Base-by-base conservation (phyloP, 1,284 basidiomycete genomes). In the Butyriboletus appendiculatus region DNA sequence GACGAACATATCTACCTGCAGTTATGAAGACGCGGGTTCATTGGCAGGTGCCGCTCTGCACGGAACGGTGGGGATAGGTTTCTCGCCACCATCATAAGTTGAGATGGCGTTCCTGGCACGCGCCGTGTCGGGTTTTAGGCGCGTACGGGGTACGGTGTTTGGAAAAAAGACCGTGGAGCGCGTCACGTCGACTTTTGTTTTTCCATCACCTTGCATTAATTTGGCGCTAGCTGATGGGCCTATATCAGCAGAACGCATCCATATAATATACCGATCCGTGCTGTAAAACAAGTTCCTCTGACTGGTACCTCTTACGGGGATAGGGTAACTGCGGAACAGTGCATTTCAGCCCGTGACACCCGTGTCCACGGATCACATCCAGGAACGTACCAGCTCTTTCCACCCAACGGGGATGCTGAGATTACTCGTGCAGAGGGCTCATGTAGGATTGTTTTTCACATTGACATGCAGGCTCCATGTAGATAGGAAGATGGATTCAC, bases 311-410 rank as follows among this genome's bases (percentile, higher is more conserved):
- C 28, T 43, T 37, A 48, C 35, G 33, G 47, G 40, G 26, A 42
- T 42, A 32, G 9, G 43, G 41, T 43, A 44, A 41, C 44, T 42
- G 46, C 40, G 48, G 41, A 46, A 43, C 42, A 41, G 30, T 26
- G 35, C n/a, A 22, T 32, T 14, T 45, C 26, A 40, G 32, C 15
- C 37, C 26, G 40, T 50, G 43, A 52, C 20, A 35, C 41, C 46
- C 37, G 43, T 46, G 18, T 18, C 12, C 48, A 65, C 53, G 66
- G 62, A 67, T 58, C 57, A 61, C 45, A 39, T 14, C 38, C 41
- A 60, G 62, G 57, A 45, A 50, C 32, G 14, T 33, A 15, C 50
- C 20, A 16, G 18, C 35, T 48, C 28, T 10, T 22, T 30, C 44
- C 45, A 24, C 6, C 30, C 14, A 59, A 39, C 47, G 32, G 46